Percentiles rank a stretch among this genome's conserved stretches.
Conservation (phyloP, 2,329 filamentous ascomycete genomes). For the Neurospora sp. region DNA sequence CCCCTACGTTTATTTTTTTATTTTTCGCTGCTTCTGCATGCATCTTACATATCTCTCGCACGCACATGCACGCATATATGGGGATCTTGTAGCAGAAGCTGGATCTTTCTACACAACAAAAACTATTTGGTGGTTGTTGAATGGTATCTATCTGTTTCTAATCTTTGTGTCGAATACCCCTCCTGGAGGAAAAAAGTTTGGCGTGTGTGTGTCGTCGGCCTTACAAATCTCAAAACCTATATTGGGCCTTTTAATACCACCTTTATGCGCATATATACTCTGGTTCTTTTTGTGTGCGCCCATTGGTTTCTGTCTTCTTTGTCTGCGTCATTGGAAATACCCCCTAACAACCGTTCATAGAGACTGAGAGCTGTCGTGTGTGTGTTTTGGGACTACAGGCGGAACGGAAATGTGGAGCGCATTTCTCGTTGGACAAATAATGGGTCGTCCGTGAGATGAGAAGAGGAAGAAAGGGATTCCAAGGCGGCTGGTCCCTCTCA, state of each 20-base stretch:
- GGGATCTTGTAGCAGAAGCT: background rate
- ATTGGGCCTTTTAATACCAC: background rate
- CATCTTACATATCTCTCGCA: background rate
- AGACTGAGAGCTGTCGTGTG: background rate
- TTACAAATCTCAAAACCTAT: background rate
- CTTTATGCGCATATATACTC: background rate
- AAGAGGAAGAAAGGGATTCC: background rate
- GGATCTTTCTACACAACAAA: background rate
- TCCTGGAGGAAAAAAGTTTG: background rate
- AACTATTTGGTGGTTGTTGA: background rate
- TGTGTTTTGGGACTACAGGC: background rate
- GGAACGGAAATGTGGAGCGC: background rate
- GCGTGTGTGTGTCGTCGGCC: background rate
- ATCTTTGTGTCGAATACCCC: background rate
- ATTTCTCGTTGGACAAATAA: background rate
- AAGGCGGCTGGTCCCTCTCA: background rate
- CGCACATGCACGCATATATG: background rate
- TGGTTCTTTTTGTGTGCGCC: background rate
- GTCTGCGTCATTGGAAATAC: background rate
- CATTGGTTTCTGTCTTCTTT: background rate
- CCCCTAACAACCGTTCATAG: background rate
- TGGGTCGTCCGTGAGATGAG: background rate
- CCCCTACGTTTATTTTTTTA: background rate
- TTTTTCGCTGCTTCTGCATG: background rate
- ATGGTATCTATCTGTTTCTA: background rate